Evolutionary conservation across 1,284 basidiomycete genomes (phyloP).

Genomic region (Cutaneotrichosporon dermatis): DNA sequence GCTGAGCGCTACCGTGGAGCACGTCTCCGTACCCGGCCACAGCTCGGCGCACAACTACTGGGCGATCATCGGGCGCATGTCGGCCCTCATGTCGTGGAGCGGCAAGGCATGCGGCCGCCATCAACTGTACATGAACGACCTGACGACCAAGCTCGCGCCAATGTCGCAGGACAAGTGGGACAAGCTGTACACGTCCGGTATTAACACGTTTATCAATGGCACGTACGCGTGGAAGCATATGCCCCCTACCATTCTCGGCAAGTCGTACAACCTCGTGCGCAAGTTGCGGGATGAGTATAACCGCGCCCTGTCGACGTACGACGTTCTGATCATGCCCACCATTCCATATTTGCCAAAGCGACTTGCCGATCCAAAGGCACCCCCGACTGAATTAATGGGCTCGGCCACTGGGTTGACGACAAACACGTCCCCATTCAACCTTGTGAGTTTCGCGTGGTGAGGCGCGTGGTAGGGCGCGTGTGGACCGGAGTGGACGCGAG

Average conservation of each 20-base stretch:
- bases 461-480: no score
- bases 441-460: no score
- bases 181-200: constrained; percentile 44
- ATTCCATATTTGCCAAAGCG: constrained; percentile 26
- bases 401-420: constrained; percentile 24
- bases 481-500: no score
- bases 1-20: constrained; percentile 20
- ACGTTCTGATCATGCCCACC: constrained; percentile 54
- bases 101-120: constrained; percentile 41
- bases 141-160: constrained; percentile 47
- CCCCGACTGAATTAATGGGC: constrained; percentile 21
- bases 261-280: constrained; percentile 42
- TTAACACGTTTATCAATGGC: constrained; percentile 60
- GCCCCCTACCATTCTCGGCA: constrained; percentile 24
- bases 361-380: constrained; percentile 10
- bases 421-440: constrained; percentile 35
- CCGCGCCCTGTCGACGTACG: constrained; percentile 44
- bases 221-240: constrained; percentile 28
- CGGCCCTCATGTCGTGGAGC: constrained; percentile 29
- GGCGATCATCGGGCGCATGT: constrained; percentile 30
- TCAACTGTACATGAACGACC: constrained; percentile 49
- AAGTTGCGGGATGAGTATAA: constrained; percentile 52
- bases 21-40: constrained; percentile 30
- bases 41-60: constrained; percentile 22
- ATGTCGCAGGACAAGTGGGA: constrained; percentile 51